Percentiles rank a stretch among this genome's conserved stretches.
These are phyloP conservation scores for Amanita molliuscula DNA, from an alignment of 768 basidiomycete species.

Conservation along the genomic window DNA sequence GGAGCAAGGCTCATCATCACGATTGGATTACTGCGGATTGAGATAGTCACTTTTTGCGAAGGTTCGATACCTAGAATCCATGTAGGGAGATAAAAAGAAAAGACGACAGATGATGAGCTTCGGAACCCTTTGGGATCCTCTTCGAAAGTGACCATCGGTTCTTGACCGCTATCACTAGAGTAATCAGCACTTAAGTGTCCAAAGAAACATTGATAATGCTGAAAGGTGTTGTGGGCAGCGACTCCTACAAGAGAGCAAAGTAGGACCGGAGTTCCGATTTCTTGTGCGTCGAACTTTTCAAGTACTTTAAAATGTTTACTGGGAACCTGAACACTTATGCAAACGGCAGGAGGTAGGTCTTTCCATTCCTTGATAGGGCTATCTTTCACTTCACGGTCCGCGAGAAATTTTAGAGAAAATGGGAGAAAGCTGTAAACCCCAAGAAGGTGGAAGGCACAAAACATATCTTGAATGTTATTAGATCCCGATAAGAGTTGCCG, in stretches of 20 bases:
- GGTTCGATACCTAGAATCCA: constrained; percentile 12
- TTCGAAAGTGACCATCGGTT: constrained; percentile 7
- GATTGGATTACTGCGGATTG: constrained; percentile 5
- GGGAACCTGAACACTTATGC: constrained; percentile 26
- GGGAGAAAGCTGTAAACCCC: constrained; percentile 14
- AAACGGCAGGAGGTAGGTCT: constrained; percentile 25
- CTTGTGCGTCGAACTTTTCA: constrained; percentile 11
- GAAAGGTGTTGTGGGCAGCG: constrained; percentile 9
- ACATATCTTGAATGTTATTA: constrained; percentile 28
- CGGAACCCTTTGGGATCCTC: constrained; percentile 14
- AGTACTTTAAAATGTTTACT: constrained; percentile 18
- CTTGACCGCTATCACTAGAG: constrained; percentile 5
- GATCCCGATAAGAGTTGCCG: constrained; percentile 15
- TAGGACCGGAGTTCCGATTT: constrained; percentile 12
- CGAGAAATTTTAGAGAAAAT: constrained; percentile 7
- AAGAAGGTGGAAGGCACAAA: constrained; percentile 23
- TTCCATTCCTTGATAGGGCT: constrained; percentile 22
- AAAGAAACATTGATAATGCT: constrained; percentile 8
- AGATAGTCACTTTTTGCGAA: constrained; percentile 7
- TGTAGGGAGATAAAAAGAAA: constrained; percentile 16
- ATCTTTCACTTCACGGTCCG: constrained; percentile 4
- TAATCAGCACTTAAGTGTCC: background rate
- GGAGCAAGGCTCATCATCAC: background rate
- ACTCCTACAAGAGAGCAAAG: background rate
- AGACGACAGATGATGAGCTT: constrained; percentile 14